phyloP scores from a whole-genome alignment of 1,139 yeast species.

The Saccharomycopsis hybrid region DNA sequence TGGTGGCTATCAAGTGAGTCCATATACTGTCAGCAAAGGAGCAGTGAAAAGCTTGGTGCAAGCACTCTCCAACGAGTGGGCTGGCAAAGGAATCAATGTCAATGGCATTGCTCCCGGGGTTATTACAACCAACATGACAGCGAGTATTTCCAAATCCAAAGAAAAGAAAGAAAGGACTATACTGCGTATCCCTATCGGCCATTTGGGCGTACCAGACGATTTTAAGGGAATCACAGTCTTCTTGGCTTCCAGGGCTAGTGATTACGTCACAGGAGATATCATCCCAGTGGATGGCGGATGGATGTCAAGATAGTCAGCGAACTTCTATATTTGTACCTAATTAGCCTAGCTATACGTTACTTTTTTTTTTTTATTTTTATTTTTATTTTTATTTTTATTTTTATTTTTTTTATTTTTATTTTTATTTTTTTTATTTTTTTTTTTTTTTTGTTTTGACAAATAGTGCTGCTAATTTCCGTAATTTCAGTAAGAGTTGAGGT shows the following conservation, averaged over 20 bases:
- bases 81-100: slow-evolving; percentile 41
- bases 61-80: slow-evolving; percentile 49
- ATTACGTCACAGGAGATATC: slow-evolving; percentile 47
- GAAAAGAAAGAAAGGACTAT: slow-evolving; percentile 31
- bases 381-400: no score
- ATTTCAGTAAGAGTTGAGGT: no score
- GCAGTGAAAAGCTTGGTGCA: slow-evolving; percentile 43
- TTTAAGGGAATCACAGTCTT: slow-evolving; percentile 49
- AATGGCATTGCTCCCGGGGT: slow-evolving; percentile 54
- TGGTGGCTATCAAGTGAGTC: slow-evolving; percentile 38
- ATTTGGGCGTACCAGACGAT: slow-evolving; percentile 49
- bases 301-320: no score
- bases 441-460: no score
- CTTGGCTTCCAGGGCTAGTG: slow-evolving; percentile 42
- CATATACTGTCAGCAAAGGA: slow-evolving; percentile 50
- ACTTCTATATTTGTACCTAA: no score
- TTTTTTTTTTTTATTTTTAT: no score
- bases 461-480: no score
- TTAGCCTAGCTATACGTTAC: no score
- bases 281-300: slow-evolving; percentile 55
- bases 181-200: slow-evolving; percentile 41
- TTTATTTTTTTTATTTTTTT: no score
- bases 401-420: no score
- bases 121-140: slow-evolving; percentile 45
- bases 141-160: slow-evolving; percentile 31